These are phyloP conservation scores for Scleroderma citrinum DNA, from an alignment of 768 basidiomycete genomes.

Conservation along the genomic window DNA sequence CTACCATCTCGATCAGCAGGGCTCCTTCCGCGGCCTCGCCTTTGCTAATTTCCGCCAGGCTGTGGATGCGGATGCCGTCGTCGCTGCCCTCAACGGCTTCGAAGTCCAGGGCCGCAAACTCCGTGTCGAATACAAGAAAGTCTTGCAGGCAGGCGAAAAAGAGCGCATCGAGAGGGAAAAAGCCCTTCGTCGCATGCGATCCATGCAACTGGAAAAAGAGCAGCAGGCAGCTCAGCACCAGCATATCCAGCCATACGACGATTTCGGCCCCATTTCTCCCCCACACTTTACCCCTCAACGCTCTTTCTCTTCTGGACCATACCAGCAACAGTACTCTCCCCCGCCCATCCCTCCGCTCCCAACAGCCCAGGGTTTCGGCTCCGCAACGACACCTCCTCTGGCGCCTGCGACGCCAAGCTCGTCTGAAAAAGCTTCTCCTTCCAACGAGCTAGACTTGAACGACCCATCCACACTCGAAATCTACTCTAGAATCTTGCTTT, in stretches of 20 bases:
- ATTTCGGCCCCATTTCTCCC: constrained; percentile 56
- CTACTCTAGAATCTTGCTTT: constrained; percentile 91
- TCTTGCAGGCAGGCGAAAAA: constrained; percentile 98
- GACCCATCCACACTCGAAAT: constrained; percentile 95
- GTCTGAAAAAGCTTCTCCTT: constrained; percentile 55
- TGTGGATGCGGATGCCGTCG: constrained; percentile 89
- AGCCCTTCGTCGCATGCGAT: constrained; percentile 95
- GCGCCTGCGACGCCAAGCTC: constrained; percentile 55
- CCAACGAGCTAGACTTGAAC: constrained; percentile 86
- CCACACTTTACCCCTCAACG: constrained; percentile 65
- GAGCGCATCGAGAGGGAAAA: constrained; percentile 98
- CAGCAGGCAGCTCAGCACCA: constrained; percentile 39
- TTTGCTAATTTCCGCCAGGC: constrained; percentile 97
- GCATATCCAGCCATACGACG: constrained; percentile 57
- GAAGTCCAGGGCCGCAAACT: constrained; percentile 96
- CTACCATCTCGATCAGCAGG: constrained; percentile 95
- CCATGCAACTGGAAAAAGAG: constrained; percentile 92
- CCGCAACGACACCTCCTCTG: constrained; percentile 46
- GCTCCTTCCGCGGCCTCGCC: constrained; percentile 93
- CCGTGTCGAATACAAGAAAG: constrained; percentile 99
- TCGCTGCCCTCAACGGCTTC: constrained; percentile 92
- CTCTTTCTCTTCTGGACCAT: constrained; percentile 61
- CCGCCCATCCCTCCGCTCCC: constrained; percentile 40
- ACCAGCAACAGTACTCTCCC: constrained; percentile 65
- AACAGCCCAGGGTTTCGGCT: constrained; percentile 36